Conservation (phyloP, 352 stramenopile genomes). For the Pythium angustatum region DNA sequence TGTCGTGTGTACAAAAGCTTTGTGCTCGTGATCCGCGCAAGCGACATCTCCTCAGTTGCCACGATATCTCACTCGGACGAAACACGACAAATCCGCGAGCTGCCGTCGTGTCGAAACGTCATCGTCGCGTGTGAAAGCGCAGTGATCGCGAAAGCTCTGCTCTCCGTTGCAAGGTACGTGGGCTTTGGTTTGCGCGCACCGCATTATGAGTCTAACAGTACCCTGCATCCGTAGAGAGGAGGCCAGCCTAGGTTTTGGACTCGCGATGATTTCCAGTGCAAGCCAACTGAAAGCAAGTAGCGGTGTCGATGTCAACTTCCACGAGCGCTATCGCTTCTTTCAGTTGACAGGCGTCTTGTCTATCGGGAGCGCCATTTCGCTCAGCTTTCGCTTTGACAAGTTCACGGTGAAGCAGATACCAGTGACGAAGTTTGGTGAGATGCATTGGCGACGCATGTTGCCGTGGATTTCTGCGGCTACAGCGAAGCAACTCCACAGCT, state of each 20-base stretch:
- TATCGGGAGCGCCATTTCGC: constrained; percentile 59
- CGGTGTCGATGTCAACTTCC: constrained; percentile 52
- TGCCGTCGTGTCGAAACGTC: constrained; percentile 19
- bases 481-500: constrained; percentile 50
- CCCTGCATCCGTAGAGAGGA: constrained; percentile 8
- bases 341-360: constrained; percentile 46
- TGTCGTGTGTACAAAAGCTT: constrained; percentile 58
- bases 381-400: constrained; percentile 79
- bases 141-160: constrained; percentile 12
- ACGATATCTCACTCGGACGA: background rate
- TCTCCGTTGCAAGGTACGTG: constrained; percentile 16
- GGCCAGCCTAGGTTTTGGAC: constrained; percentile 6
- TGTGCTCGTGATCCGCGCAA: constrained; percentile 37
- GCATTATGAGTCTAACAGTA: background rate
- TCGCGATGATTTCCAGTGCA: background rate
- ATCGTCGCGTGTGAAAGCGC: constrained; percentile 10
- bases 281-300: background rate
- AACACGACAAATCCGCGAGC: constrained; percentile 5
- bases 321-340: constrained; percentile 63
- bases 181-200: background rate
- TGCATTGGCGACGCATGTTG: constrained; percentile 87
- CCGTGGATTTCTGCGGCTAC: constrained; percentile 67
- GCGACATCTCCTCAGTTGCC: background rate
- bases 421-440: constrained; percentile 80
- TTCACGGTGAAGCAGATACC: constrained; percentile 60